These are phyloP conservation scores for Plasmodium chabaudi DNA, from an alignment of 169 alveolate species.

Conservation along the genomic window DNA sequence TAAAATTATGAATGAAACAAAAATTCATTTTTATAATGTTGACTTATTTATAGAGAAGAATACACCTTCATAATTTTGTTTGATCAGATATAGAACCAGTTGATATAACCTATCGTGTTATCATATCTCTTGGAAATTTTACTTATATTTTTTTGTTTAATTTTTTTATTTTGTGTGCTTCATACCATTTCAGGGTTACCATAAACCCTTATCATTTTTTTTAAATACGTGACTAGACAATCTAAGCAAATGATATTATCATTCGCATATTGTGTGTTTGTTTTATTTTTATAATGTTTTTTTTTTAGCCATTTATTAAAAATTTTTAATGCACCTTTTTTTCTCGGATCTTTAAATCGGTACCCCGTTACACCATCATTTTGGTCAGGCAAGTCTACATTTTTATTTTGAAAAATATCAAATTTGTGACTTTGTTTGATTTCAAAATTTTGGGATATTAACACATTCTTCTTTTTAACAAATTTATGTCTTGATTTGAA, in stretches of 20 bases:
- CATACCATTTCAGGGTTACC: slow-evolving; percentile 56
- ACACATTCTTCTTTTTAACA: no score
- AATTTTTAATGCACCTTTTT: not conserved
- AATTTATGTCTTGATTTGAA: no score
- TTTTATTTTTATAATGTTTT: slow-evolving; percentile 2
- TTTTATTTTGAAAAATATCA: no score
- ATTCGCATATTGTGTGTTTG: slow-evolving; percentile 21
- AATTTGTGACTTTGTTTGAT: no score
- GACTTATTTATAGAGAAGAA: slow-evolving; percentile 17
- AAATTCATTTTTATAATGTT: slow-evolving; percentile 12
- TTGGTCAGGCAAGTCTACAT: no score
- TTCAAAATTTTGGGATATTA: no score
- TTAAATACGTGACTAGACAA: slow-evolving; percentile 36
- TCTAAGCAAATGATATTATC: slow-evolving; percentile 68
- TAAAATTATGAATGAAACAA: slow-evolving; percentile 17
- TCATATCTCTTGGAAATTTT: not conserved
- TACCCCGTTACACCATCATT: slow-evolving; percentile 21
- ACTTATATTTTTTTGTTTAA: not conserved
- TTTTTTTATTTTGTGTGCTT: not conserved
- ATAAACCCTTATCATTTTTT: slow-evolving; percentile 48
- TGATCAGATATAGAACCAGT: no score
- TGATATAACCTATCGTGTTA: no score
- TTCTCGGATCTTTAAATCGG: slow-evolving; percentile 14
- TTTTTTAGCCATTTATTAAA: slow-evolving; percentile 11
- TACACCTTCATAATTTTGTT: no score